Percentiles rank a stretch among this genome's conserved stretches.
These are phyloP conservation scores for Auricularia sp. DNA, from an alignment of 768 basidiomycete genomes.

Conservation along the genomic window DNA sequence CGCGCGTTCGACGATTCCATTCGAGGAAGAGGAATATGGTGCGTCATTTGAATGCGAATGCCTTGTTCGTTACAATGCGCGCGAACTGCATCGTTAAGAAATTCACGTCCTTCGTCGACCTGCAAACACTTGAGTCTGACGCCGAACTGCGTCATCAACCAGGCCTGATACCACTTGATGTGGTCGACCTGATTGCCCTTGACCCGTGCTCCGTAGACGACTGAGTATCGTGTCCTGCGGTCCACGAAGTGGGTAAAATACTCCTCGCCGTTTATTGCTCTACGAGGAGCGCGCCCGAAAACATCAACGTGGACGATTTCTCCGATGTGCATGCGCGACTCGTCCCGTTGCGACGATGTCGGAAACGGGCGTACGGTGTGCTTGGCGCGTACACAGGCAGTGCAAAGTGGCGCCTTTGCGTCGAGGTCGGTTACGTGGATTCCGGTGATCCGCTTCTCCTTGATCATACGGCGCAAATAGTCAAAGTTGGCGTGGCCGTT, in stretches of 20 bases:
- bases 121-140: constrained; percentile 8
- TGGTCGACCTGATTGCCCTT: constrained; percentile 2
- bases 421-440: not conserved
- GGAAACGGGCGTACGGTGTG: not conserved
- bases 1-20: constrained; percentile 23
- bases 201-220: not conserved
- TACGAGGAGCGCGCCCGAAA: constrained; percentile 2
- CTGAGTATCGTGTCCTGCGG: constrained; percentile 5
- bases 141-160: constrained; percentile 5
- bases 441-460: not conserved
- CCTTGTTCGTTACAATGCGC: constrained; percentile 12
- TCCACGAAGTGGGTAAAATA: constrained; percentile 10
- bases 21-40: constrained; percentile 26
- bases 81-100: constrained; percentile 8
- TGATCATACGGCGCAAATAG: not conserved
- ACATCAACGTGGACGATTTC: constrained; percentile 5
- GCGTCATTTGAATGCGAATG: constrained; percentile 16
- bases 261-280: not conserved
- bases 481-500: not conserved
- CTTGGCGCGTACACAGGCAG: not conserved
- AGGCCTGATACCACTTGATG: constrained; percentile 5
- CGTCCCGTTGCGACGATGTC: not conserved
- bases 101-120: constrained; percentile 17
- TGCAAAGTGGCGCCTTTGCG: not conserved
- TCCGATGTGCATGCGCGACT: not conserved